These are phyloP conservation scores for Pichia paraexigua DNA, from an alignment of 805 yeast genomes.

Conservation along the genomic window DNA sequence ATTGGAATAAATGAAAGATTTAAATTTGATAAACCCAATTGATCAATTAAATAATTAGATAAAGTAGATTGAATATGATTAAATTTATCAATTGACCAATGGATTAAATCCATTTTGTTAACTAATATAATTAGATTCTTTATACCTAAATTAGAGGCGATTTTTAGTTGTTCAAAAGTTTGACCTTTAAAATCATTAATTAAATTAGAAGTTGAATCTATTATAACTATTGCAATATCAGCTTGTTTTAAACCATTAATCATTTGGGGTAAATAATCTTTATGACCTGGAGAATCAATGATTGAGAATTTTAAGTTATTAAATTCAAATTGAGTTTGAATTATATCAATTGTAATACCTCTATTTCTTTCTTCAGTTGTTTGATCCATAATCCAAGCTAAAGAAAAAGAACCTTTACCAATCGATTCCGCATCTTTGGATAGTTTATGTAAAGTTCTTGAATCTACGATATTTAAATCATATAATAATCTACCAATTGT, in stretches of 20 bases:
- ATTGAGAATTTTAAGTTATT: slow-evolving; percentile 48
- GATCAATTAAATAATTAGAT: slow-evolving; percentile 40
- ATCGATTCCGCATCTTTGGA: slow-evolving; percentile 55
- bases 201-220: slow-evolving; percentile 53
- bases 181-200: slow-evolving; percentile 64
- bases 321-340: slow-evolving; percentile 61
- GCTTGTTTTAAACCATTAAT: slow-evolving; percentile 78
- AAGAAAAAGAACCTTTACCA: slow-evolving; percentile 74
- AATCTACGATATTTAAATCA: slow-evolving; percentile 60
- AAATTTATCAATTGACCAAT: slow-evolving; percentile 49
- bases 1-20: slow-evolving; percentile 53
- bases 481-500: slow-evolving; percentile 65
- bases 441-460: slow-evolving; percentile 53
- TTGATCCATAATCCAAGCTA: slow-evolving; percentile 84
- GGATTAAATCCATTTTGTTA: slow-evolving; percentile 61
- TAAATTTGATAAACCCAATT: slow-evolving; percentile 38
- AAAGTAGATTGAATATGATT: slow-evolving; percentile 43
- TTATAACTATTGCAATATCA: slow-evolving; percentile 63
- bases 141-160: slow-evolving; percentile 63
- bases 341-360: slow-evolving; percentile 75
- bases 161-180: slow-evolving; percentile 68
- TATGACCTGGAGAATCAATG: slow-evolving; percentile 81
- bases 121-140: slow-evolving; percentile 51
- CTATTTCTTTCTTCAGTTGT: slow-evolving; percentile 65
- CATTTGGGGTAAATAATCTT: slow-evolving; percentile 79